Evolutionary conservation across 1,139 yeast genomes (phyloP), one percentile per base, ranked within the genome.

Genomic region (Suhomyces panamericanus): DNA sequence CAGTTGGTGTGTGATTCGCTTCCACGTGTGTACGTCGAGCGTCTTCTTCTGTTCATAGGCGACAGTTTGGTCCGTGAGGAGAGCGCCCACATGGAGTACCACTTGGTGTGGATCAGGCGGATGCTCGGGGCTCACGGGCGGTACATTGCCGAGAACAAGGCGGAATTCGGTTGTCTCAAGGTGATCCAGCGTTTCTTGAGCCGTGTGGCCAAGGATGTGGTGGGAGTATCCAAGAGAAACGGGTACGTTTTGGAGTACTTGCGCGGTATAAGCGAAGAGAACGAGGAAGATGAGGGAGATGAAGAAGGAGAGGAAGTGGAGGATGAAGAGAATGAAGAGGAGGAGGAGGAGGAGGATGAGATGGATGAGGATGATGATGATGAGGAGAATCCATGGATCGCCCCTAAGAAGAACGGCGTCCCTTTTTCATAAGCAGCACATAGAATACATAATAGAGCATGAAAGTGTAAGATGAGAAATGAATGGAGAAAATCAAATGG

Each of bases 21-120:
- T 31, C 99, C 99, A 0, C 73, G 71, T 1, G 85, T 90, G 1
- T 93, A 95, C 58, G 77, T 90, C 34, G 77, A 82, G 37, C 77
- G 85, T 48, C 60, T 93, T 38, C 64, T 93, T 43, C 69, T 75
- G 36, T 90, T 89, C 55, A 76, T 95, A 53, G 95, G 95, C 1
- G 78, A 79, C 29, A 72, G 80, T 44, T 73, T 88, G 27, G 78
- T 80, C 60, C 56, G 58, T 28, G 50, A 60, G 31, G 86, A 83
- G n/a, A 83, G 91, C 10, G 89, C 83, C 20, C 99, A 93, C 62
- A 65, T 91, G 32, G 98, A 95, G 66, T 90, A 83, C 68, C 83
- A 85, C 55, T 66, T 93, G 52, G 56, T 86, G 12, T 93, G 99
- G 99, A 75, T 91, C 36, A 81, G 83, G 54, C 71, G 76, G 16